Evolutionary conservation across 345 rosid species (phyloP).

Genomic region (Salix dunnii): DNA sequence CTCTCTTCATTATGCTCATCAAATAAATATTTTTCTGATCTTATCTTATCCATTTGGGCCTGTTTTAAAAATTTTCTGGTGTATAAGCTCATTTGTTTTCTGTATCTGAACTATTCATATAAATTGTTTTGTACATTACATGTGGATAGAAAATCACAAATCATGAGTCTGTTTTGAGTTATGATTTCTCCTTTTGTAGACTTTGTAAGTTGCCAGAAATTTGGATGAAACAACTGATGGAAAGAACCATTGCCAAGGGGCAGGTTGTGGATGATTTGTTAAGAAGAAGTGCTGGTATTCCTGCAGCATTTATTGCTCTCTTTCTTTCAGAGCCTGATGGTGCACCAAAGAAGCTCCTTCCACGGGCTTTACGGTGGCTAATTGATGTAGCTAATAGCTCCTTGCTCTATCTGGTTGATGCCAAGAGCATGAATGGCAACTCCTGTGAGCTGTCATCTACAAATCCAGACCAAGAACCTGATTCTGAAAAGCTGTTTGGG

Average conservation of each 20-base stretch:
- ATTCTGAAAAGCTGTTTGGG: conserved; percentile 25
- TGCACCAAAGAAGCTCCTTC: conserved; percentile 91
- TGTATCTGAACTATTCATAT: neutral
- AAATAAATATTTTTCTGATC: neutral
- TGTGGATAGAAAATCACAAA: neutral
- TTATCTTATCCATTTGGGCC: neutral
- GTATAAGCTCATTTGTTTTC: neutral
- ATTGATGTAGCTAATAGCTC: conserved; percentile 66
- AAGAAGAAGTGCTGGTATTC: conserved; percentile 98
- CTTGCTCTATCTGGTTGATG: conserved; percentile 35
- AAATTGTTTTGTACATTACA: neutral
- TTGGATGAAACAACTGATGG: conserved; percentile 97
- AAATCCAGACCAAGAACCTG: conserved; percentile 25
- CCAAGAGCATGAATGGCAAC: conserved; percentile 21
- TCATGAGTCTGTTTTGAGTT: neutral
- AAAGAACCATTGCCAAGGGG: conserved; percentile 79
- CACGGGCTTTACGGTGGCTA: conserved; percentile 78
- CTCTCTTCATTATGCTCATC: neutral
- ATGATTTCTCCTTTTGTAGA: conserved; percentile 37
- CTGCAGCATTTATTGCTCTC: conserved; percentile 89
- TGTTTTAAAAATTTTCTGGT: neutral
- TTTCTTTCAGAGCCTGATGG: conserved; percentile 95
- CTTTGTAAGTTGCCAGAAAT: conserved; percentile 83
- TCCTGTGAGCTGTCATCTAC: conserved; percentile 25
- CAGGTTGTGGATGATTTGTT: conserved; percentile 88